phyloP scores from a whole-genome alignment of 495 filamentous ascomycete species.

The Neurospora pannonica region DNA sequence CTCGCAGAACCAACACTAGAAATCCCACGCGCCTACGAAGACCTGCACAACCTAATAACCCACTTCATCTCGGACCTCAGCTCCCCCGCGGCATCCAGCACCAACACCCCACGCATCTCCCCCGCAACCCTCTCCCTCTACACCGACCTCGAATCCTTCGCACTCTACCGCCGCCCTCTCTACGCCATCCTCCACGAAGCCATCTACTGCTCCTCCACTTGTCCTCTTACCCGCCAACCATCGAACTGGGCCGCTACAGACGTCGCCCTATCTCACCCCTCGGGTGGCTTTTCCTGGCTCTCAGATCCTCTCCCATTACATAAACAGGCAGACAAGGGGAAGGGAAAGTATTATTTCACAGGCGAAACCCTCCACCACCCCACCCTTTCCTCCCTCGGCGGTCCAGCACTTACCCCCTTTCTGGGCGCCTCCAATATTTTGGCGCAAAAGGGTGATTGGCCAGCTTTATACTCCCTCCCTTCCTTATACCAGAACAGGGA shows the following conservation, averaged over 20 bases:
- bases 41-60: background rate
- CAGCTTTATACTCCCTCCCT: slow-evolving; percentile 54
- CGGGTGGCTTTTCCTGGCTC: slow-evolving; percentile 34
- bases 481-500: slow-evolving; percentile 29
- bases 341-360: too few species aligned
- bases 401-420: too few species aligned
- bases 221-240: background rate
- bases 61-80: background rate
- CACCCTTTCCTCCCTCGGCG: too few species aligned
- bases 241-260: slow-evolving; percentile 35
- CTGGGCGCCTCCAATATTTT: too few species aligned
- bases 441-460: too few species aligned
- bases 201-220: slow-evolving; percentile 11
- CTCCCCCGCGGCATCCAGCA: background rate
- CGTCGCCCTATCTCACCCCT: slow-evolving; percentile 15
- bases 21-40: background rate
- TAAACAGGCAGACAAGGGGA: too few species aligned
- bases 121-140: background rate
- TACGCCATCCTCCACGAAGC: slow-evolving; percentile 19
- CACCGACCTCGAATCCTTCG: slow-evolving; percentile 3
- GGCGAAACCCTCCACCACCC: too few species aligned
- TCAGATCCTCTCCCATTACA: too few species aligned
- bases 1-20: background rate
- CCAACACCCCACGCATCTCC: slow-evolving; percentile 13
- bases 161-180: slow-evolving; percentile 13